Conservation (phyloP, 176 grass and related monocot genomes). For the Ampelocalamus luodianensis region DNA sequence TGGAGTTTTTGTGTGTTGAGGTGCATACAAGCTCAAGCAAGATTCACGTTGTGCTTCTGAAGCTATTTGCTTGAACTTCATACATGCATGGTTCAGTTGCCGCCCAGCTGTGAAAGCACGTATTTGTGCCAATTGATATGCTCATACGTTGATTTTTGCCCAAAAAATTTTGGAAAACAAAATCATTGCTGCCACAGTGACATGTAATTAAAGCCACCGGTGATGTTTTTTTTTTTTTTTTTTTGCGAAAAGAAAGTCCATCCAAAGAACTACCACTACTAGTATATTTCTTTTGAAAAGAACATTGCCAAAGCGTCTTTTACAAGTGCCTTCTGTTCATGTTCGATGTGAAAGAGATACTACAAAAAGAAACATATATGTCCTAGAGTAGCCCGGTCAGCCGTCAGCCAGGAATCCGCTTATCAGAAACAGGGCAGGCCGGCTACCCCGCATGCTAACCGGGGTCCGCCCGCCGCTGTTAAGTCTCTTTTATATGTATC, state of each 20-base stretch:
- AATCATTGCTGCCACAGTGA: background rate
- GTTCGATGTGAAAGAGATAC: background rate
- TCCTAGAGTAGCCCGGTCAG: background rate
- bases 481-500: background rate
- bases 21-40: too few species aligned
- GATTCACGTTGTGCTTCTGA: background rate
- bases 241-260: background rate
- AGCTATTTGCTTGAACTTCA: background rate
- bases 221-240: background rate
- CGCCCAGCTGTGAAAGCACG: background rate
- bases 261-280: background rate
- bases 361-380: background rate
- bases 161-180: background rate
- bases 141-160: background rate
- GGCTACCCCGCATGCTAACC: background rate
- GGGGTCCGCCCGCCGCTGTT: background rate
- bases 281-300: background rate
- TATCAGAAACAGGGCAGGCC: background rate
- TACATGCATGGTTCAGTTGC: background rate
- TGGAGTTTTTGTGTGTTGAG: background rate
- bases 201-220: background rate
- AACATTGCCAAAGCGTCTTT: background rate
- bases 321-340: background rate
- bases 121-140: background rate
- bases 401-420: too few species aligned